Evolutionary conservation across 2,329 filamentous ascomycete species (phyloP), one percentile per base, ranked within the genome.

Genomic region (Beauveria bassiana): DNA sequence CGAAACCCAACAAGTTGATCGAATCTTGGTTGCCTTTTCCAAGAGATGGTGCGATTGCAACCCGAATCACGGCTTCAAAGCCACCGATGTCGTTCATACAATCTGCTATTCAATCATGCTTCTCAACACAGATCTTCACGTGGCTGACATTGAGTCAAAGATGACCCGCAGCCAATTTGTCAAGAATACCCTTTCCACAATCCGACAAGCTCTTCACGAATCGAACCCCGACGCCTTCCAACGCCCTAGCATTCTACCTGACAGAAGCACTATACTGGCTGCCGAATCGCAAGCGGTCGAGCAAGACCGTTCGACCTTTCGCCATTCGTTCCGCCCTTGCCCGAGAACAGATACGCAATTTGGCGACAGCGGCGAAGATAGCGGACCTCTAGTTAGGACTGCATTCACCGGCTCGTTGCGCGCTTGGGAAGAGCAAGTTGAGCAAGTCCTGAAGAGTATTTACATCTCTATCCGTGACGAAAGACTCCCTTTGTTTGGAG

Each of bases 161-260:
- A 99, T 99, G 95, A 98, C 93, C 1, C 86, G 90, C 61, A 88
- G 83, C 65, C 93, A 98, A 70, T 99, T 98, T 70, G 85, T 99
- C 71, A 96, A 96, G 75, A 99, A 99, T 71, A 97, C 95, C 5
- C 87, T 98, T 80, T 89, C 90, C 0, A 96, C 93, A 0, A 90
- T 99, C 64, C 86, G 85, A 62, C 86, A 91, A 54, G 87, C 90
- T 14, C 82, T 92, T 10, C 78, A 82, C 45, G 91, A 96, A 67
- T 85, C 87, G n/a, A 84, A 81, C 1, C 85, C 89, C 1, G 83
- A 86, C 63, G 82, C 81, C 1, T 88, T 89, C 65, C 82, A 87
- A 40, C 79, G 83, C 3, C 77, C 83, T 5, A 82, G 80, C 63
- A 79, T 85, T 38, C 72, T 86, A 2, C 80, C 82, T 0, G 78